Base-by-base conservation (phyloP, 2,329 filamentous ascomycete genomes). In the Clonostachys chloroleuca region DNA sequence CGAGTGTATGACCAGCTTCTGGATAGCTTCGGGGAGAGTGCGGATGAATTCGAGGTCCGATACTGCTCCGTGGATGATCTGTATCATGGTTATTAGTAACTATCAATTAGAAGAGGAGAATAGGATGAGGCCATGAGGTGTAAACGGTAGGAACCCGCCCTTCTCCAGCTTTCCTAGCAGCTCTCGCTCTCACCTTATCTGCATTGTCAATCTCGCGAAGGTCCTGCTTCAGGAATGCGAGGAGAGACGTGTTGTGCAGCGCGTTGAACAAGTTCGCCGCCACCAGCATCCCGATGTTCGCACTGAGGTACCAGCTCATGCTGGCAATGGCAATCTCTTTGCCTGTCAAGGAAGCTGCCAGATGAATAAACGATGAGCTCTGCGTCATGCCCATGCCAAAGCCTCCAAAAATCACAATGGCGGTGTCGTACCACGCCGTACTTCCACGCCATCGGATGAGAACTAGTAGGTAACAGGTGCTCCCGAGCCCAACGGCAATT, bases 291-390 rank as follows among this genome's bases (percentile, higher is more conserved):
- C 42, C 42, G 2, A 43, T 30, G 34, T 34, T 43, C 16, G 30
- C 20, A 33, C 42, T 43, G 16, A 43, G 42, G 34, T 13, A 43
- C 42, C 42, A 43, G 7, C 20, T 30, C 12, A 33, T 24, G 12
- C 35, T 37, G 8, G 44, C 44, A 30, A 46, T 40, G 34, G 34
- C 44, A 30, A 46, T 37, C 13, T 46, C 44, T 24, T 40, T 24
- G 9, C 12, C 14, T 2, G 24, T 17, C n/a, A 39, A n/a, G 8
- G 34, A 18, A 13, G 36, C 44, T 10, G 44, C 36, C 16, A 46
- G 17, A 33, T 37, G 34, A 6, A 46, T 34, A 39, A 46, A 46
- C 14, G 44, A 24, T 10, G 34, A 40, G 17, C 20, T 33, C 13
- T 46, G 44, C n/a, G 44, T 39, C 13, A 17, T 39, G 10, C 44